These are phyloP conservation scores for Talaromyces marneffei DNA, from an alignment of 2,329 filamentous ascomycete genomes.

Conservation along the genomic window DNA sequence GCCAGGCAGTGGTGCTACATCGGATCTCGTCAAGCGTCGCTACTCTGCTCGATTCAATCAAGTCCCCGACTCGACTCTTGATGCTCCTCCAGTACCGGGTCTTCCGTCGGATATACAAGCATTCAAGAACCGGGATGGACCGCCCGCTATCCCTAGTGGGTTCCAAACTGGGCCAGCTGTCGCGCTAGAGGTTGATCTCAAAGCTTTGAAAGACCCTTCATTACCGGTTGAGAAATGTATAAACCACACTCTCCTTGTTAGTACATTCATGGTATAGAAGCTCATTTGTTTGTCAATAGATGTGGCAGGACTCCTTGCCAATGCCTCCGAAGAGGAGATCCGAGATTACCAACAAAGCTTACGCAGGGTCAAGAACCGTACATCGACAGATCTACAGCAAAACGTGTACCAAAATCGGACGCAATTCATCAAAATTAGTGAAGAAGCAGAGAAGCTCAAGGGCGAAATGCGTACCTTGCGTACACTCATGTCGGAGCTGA, in stretches of 20 bases:
- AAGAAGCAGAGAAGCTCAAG: constrained; percentile 97
- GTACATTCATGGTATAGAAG: neutral
- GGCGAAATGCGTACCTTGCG: constrained; percentile 87
- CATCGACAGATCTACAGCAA: constrained; percentile 79
- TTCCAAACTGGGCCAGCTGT: constrained; percentile 52
- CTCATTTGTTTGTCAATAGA: constrained; percentile 22
- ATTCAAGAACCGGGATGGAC: constrained; percentile 47
- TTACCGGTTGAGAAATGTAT: constrained; percentile 73
- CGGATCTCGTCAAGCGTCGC: constrained; percentile 84
- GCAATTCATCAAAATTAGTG: constrained; percentile 98
- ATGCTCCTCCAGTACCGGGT: constrained; percentile 65
- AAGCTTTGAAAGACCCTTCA: constrained; percentile 71
- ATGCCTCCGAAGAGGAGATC: constrained; percentile 84
- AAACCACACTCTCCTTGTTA: constrained; percentile 21
- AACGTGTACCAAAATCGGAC: constrained; percentile 96
- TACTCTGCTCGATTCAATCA: constrained; percentile 92
- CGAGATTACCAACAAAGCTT: constrained; percentile 71
- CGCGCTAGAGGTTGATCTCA: constrained; percentile 66
- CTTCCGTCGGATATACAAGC: constrained; percentile 55
- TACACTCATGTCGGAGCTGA: constrained; percentile 88
- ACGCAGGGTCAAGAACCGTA: constrained; percentile 69
- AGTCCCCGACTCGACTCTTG: constrained; percentile 60
- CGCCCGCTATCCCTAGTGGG: constrained; percentile 38
- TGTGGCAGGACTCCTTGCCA: constrained; percentile 62
- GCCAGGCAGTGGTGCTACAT: constrained; percentile 50